Base-by-base conservation (phyloP, 164 flowering plant genomes). In the Piper betle region DNA sequence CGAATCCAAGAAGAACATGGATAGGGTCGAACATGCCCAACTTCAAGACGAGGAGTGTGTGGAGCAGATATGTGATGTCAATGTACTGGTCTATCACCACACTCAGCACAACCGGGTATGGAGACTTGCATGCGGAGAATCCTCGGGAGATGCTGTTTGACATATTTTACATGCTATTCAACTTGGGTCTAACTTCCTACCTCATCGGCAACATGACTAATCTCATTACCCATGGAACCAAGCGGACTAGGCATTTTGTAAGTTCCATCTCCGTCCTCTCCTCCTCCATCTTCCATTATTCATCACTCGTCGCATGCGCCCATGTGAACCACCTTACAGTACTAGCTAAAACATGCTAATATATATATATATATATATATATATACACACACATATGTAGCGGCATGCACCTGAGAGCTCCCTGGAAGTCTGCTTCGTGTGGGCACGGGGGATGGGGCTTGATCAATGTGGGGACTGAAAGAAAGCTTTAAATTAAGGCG, bases 81-180 rank as follows among this genome's bases (percentile, higher is more conserved):
- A 73, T 94, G 6, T 94, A 94, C 76, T 94, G 99, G 99, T 91
- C 99, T 42, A 91, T 94, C 42, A 87, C 91, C 0, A 94, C 99
- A 55, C 74, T 91, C 52, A 86, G 95, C 2, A 88, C 96, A 6
- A 91, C 97, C 6, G 99, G 97, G 13, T 94, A 94, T 68, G 99
- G 97, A 10, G 99, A 94, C 68, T 64, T 94, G 68, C 97, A 88
- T 71, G 93, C 99, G 46, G 82, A 86, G 77, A 93, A 93, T 69
- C 68, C 97, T 37, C 79, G 81, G 57, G 99, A 93, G 73, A 93
- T 93, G 99, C 61, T 93, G 40, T 93, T 93, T 69, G 84, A 75
- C 65, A 88, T 85, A 37, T 77, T 83, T 53, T 93, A 86, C 81
- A 93, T 90, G 98, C 77, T 90, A 25, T 93, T 93, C 79, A 93